A percentile compares a stretch with the other conserved stretches of the same genome.
Conservation (phyloP, 1,284 basidiomycete genomes). For the Pyrrhoderma noxium region DNA sequence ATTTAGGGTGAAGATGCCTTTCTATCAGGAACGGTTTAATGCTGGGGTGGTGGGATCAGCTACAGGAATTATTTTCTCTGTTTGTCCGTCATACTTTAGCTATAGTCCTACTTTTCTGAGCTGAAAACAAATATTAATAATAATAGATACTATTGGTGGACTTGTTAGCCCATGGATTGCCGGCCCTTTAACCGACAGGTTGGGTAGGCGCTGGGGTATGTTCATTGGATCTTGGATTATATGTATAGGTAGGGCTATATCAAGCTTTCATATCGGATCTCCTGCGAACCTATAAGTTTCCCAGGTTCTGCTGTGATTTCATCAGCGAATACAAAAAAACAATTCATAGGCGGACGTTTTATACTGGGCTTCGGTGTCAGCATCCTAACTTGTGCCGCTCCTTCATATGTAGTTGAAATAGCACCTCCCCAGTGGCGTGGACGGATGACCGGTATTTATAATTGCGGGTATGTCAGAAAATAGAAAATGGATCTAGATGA, state of each 20-base stretch:
- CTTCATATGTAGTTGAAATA: slow-evolving; percentile 42
- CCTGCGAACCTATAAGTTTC: background rate
- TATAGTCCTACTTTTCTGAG: background rate
- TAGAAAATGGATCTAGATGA: background rate
- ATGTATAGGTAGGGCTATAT: slow-evolving; percentile 22
- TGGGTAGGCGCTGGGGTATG: slow-evolving; percentile 49
- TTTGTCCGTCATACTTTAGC: slow-evolving; percentile 11
- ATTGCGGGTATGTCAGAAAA: slow-evolving; percentile 13
- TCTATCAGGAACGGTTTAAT: slow-evolving; percentile 24
- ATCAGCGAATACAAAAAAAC: slow-evolving; percentile 33
- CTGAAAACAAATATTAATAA: background rate
- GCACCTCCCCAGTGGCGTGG: slow-evolving; percentile 61
- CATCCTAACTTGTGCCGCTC: slow-evolving; percentile 43
- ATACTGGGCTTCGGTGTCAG: slow-evolving; percentile 44
- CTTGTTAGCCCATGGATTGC: slow-evolving; percentile 23
- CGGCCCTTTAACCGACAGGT: slow-evolving; percentile 29
- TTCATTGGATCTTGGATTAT: slow-evolving; percentile 40
- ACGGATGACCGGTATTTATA: slow-evolving; percentile 45
- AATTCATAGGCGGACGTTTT: slow-evolving; percentile 41
- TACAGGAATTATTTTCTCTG: slow-evolving; percentile 21
- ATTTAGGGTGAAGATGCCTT: slow-evolving; percentile 17
- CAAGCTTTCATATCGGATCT: background rate
- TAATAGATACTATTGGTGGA: slow-evolving; percentile 18
- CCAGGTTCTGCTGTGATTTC: slow-evolving; percentile 35
- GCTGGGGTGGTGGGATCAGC: slow-evolving; percentile 23